A percentile compares a stretch with the other conserved stretches of the same genome.
Evolutionary conservation across 2,329 filamentous ascomycete species (phyloP).

Genomic region (Lecanicillium sp.): DNA sequence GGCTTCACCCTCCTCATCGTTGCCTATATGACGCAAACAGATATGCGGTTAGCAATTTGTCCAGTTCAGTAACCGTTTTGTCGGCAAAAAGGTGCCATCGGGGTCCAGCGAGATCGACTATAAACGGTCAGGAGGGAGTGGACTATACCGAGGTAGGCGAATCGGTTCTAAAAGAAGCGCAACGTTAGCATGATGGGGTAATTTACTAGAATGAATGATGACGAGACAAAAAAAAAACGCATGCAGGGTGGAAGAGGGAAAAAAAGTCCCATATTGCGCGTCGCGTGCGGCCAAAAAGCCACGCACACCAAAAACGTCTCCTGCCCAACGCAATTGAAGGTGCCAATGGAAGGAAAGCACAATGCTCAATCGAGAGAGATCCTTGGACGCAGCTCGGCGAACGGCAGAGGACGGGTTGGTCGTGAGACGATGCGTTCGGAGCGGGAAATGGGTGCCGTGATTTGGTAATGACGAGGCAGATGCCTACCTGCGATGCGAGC

Average conservation of each 20-base stretch:
- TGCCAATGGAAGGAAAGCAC: too few species aligned
- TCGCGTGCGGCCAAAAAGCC: too few species aligned
- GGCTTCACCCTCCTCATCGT: slow-evolving; percentile 51
- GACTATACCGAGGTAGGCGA: slow-evolving; percentile 89
- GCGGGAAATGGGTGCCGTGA: too few species aligned
- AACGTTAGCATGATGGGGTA: too few species aligned
- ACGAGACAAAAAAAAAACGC: too few species aligned
- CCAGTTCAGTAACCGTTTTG: too few species aligned
- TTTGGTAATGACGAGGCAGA: slow-evolving; percentile 6
- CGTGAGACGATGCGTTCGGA: not conserved
- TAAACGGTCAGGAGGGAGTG: too few species aligned
- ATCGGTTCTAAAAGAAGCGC: slow-evolving; percentile 65
- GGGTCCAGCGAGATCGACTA: too few species aligned
- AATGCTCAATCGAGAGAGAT: not conserved
- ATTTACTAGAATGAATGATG: too few species aligned
- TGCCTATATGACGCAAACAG: slow-evolving; percentile 34
- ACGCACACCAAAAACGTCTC: too few species aligned
- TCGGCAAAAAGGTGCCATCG: not conserved
- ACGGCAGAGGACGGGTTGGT: not conserved
- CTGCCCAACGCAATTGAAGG: too few species aligned
- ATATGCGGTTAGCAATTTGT: slow-evolving; percentile 5
- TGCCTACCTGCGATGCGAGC: slow-evolving; percentile 52
- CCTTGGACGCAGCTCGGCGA: not conserved
- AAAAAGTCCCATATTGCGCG: not conserved
- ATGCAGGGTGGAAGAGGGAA: too few species aligned